These are phyloP conservation scores for Parietaria judaica DNA, from an alignment of 306 rosid species.

Conservation along the genomic window DNA sequence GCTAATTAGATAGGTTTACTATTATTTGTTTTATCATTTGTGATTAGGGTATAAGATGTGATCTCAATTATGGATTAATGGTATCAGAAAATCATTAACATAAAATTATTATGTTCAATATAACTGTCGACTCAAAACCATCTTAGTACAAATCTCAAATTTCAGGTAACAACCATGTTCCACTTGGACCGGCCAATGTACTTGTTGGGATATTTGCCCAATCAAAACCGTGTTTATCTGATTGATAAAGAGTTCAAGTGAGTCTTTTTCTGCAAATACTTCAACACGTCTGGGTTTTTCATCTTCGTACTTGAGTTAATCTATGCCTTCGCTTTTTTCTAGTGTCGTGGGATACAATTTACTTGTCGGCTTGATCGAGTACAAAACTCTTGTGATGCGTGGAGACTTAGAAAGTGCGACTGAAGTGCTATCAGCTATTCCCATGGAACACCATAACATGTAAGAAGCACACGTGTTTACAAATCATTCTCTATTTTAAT, in stretches of 20 bases:
- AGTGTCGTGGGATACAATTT: slow-evolving; percentile 84
- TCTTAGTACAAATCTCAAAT: slow-evolving; percentile 13
- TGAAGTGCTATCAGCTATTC: slow-evolving; percentile 77
- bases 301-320: background rate
- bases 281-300: slow-evolving; percentile 1
- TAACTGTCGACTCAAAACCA: background rate
- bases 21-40: too few species aligned
- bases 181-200: slow-evolving; percentile 99
- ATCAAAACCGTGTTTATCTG: slow-evolving; percentile 81
- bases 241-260: slow-evolving; percentile 97
- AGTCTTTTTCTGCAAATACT: slow-evolving; percentile 23
- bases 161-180: slow-evolving; percentile 96
- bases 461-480: slow-evolving; percentile 14
- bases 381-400: slow-evolving; percentile 97
- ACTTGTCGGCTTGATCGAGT: slow-evolving; percentile 94
- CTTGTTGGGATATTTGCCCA: slow-evolving; percentile 94
- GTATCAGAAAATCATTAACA: too few species aligned
- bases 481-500: background rate
- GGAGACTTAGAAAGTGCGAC: slow-evolving; percentile 83
- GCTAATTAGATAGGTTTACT: too few species aligned
- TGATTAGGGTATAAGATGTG: too few species aligned
- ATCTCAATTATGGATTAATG: too few species aligned
- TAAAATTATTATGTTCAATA: too few species aligned
- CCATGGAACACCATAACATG: slow-evolving; percentile 87
- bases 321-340: slow-evolving; percentile 16